phyloP scores from a whole-genome alignment of 805 yeast genomes.

The Saccharomyces paradoxus region DNA sequence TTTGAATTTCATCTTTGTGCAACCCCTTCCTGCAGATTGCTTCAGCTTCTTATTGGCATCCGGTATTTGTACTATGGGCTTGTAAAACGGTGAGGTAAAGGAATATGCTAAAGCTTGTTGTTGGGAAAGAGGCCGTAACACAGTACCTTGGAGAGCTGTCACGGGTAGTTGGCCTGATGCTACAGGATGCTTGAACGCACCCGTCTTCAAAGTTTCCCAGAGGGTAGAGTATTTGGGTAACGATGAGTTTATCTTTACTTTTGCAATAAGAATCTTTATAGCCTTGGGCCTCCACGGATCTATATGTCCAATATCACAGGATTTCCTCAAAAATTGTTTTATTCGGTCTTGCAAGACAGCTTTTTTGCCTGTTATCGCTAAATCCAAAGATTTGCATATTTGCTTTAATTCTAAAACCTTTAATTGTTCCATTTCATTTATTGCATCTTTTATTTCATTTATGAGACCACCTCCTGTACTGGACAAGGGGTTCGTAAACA shows the following conservation, averaged over 20 bases:
- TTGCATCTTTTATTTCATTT: slow-evolving; percentile 27
- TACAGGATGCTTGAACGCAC: slow-evolving; percentile 20
- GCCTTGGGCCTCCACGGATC: slow-evolving; percentile 40
- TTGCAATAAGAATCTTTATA: slow-evolving; percentile 37
- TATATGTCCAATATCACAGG: slow-evolving; percentile 33
- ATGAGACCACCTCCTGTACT: not conserved
- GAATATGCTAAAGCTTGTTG: slow-evolving; percentile 33
- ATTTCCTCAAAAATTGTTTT: slow-evolving; percentile 36
- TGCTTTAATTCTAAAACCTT: slow-evolving; percentile 47
- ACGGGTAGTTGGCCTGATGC: slow-evolving; percentile 20
- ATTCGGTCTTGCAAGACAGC: slow-evolving; percentile 51
- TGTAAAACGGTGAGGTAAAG: slow-evolving; percentile 49
- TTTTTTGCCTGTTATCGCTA: slow-evolving; percentile 52
- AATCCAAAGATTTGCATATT: slow-evolving; percentile 41
- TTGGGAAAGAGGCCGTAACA: not conserved
- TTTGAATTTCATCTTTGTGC: slow-evolving; percentile 35
- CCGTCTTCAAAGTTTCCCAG: slow-evolving; percentile 17
- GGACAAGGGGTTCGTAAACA: not conserved
- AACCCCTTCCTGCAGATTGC: slow-evolving; percentile 39
- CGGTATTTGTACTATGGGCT: slow-evolving; percentile 42
- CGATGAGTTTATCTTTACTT: slow-evolving; percentile 29
- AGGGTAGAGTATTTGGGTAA: slow-evolving; percentile 35
- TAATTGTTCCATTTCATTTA: slow-evolving; percentile 29
- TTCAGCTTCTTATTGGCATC: slow-evolving; percentile 31
- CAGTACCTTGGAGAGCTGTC: slow-evolving; percentile 5